A percentile compares a stretch with the other conserved stretches of the same genome.
phyloP scores from a whole-genome alignment of 78 protist genomes.

The Dictyostelium intermedium region DNA sequence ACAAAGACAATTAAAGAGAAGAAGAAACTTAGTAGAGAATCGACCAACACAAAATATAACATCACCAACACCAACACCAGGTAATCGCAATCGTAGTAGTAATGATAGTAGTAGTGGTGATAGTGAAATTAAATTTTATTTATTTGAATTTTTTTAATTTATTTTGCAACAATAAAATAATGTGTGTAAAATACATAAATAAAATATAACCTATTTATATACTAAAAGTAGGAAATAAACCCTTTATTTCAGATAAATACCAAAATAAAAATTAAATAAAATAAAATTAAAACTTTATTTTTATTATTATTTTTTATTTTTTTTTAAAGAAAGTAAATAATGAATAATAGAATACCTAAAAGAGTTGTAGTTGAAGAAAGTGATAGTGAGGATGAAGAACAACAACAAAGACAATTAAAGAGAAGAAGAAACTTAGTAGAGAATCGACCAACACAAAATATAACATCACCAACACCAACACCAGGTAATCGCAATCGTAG shows the following conservation, averaged over 20 bases:
- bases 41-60: constrained; percentile 41
- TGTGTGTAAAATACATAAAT: no score
- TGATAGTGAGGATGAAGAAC: neutral
- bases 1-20: neutral
- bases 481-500: neutral
- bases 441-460: constrained; percentile 21
- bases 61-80: no score
- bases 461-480: constrained; percentile 37
- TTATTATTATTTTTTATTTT: no score
- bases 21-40: neutral
- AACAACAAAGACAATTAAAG: constrained; percentile 1
- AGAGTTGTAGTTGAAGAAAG: neutral
- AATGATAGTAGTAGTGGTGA: no score
- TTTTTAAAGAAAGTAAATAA: neutral
- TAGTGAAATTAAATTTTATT: no score
- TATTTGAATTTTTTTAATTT: no score
- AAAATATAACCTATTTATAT: no score
- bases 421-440: neutral
- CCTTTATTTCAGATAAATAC: no score
- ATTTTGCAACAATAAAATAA: no score
- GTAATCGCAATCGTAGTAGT: no score
- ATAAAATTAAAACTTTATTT: neutral
- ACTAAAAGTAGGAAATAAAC: no score
- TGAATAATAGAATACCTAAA: neutral
- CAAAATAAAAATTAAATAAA: no score